phyloP scores from a whole-genome alignment of 73 alveolate genomes.

The Symbiodinium pilosum region DNA sequence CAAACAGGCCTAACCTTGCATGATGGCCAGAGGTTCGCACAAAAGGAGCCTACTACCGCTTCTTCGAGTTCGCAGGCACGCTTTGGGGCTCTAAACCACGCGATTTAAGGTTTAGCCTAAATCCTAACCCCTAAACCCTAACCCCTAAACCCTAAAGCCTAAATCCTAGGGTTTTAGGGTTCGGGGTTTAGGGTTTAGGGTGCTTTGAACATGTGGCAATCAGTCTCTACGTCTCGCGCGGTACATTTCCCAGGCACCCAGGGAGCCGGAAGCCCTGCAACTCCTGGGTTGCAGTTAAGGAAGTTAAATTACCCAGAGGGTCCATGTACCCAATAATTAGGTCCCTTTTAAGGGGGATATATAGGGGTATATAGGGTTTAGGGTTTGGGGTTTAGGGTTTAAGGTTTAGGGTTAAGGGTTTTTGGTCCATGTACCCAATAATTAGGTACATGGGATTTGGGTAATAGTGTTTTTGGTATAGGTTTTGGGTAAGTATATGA shows the following conservation, averaged over 20 bases:
- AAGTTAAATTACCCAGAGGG: too few species aligned
- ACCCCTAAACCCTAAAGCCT: background rate
- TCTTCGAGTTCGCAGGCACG: slow-evolving; percentile 2
- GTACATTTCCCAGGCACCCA: too few species aligned
- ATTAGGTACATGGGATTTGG: too few species aligned
- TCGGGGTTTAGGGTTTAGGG: background rate
- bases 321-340: background rate
- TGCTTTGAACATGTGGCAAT: too few species aligned
- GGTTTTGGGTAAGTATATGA: too few species aligned
- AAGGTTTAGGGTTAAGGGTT: too few species aligned
- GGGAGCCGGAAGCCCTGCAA: background rate
- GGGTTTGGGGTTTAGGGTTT: background rate
- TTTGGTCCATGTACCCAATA: too few species aligned
- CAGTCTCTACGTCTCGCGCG: too few species aligned
- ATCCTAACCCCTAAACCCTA: background rate
- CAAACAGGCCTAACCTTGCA: too few species aligned
- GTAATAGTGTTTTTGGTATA: too few species aligned
- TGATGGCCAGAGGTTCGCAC: background rate
- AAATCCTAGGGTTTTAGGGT: background rate
- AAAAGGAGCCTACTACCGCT: background rate
- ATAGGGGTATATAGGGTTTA: background rate
- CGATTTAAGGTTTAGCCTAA: background rate
- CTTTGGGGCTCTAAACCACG: background rate
- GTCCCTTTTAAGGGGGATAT: too few species aligned
- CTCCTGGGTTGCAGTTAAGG: background rate